Conservation (phyloP, 2,329 filamentous ascomycete genomes). For the Dothideomycetes sp. region DNA sequence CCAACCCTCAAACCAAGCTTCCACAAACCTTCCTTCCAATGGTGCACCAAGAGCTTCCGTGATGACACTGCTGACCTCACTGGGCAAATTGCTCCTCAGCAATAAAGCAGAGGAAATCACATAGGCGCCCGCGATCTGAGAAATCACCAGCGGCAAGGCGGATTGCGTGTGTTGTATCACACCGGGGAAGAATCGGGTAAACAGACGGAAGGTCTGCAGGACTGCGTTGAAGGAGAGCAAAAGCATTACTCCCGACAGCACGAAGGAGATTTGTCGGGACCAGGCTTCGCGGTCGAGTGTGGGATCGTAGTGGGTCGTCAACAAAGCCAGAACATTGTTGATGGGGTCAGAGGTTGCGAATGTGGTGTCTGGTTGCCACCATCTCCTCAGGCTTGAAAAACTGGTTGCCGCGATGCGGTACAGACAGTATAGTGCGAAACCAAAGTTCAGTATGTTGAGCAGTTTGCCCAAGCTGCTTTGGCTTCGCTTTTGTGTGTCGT, state of each 20-base stretch:
- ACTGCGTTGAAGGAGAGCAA: conserved; percentile 72
- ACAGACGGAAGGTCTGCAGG: conserved; percentile 75
- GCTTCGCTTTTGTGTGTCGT: conserved; percentile 56
- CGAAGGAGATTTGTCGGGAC: conserved; percentile 77
- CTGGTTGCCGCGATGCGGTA: conserved; percentile 70
- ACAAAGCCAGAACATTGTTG: conserved; percentile 68
- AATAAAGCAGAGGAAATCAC: conserved; percentile 73
- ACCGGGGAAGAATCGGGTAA: conserved; percentile 63
- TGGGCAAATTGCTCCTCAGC: conserved; percentile 67
- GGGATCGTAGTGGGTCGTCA: conserved; percentile 77
- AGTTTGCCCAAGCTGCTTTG: conserved; percentile 58
- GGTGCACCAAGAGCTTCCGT: conserved; percentile 69
- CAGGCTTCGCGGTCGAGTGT: conserved; percentile 72
- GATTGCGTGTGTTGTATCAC: conserved; percentile 66
- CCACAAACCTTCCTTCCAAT: conserved; percentile 61
- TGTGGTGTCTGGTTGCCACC: conserved; percentile 33
- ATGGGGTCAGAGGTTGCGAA: conserved; percentile 71
- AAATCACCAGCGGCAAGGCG: conserved; percentile 69
- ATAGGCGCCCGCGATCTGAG: conserved; percentile 75
- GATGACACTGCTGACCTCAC: conserved; percentile 67
- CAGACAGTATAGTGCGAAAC: conserved; percentile 73
- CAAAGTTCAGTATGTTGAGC: conserved; percentile 53
- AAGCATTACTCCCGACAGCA: conserved; percentile 74
- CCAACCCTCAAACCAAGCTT: conserved; percentile 83
- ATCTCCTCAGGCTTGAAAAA: conserved; percentile 57